Conservation (phyloP, 495 filamentous ascomycete genomes). For the Neurospora sp. region DNA sequence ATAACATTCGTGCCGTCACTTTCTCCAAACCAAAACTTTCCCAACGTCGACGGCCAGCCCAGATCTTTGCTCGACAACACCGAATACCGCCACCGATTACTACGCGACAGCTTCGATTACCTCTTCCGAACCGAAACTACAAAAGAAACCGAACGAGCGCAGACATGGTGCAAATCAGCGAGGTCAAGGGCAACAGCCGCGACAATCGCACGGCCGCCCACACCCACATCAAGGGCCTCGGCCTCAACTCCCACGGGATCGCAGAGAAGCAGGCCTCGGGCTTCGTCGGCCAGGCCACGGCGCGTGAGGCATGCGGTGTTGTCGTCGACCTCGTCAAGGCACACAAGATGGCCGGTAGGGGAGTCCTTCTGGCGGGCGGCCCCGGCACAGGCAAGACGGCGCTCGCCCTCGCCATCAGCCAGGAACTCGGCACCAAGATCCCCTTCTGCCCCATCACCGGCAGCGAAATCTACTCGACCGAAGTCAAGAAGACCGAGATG, state of each 20-base stretch:
- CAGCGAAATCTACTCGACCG: slow-evolving; percentile 91
- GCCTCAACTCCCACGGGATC: slow-evolving; percentile 69
- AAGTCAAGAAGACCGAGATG: slow-evolving; percentile 98
- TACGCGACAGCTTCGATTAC: not conserved
- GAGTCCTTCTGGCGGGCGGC: slow-evolving; percentile 80
- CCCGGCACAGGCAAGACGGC: slow-evolving; percentile 97
- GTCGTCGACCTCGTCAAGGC: slow-evolving; percentile 89
- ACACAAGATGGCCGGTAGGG: slow-evolving; percentile 94
- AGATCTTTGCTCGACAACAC: not conserved
- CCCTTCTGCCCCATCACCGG: slow-evolving; percentile 96
- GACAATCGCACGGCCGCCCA: slow-evolving; percentile 93
- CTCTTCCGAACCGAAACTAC: not conserved
- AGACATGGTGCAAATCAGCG: slow-evolving; percentile 84
- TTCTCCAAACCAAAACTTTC: not conserved
- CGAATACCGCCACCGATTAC: not conserved
- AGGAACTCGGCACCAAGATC: slow-evolving; percentile 93
- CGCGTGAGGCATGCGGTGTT: slow-evolving; percentile 89
- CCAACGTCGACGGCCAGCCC: too few species aligned
- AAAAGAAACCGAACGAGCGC: not conserved
- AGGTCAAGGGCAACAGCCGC: slow-evolving; percentile 90
- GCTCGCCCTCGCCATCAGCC: slow-evolving; percentile 83
- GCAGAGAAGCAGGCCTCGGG: slow-evolving; percentile 68
- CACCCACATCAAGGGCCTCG: slow-evolving; percentile 92
- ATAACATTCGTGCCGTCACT: not conserved
- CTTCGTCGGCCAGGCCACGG: slow-evolving; percentile 81